Base-by-base conservation (phyloP, 345 rosid genomes). In the Eucalyptus leucophloia region DNA sequence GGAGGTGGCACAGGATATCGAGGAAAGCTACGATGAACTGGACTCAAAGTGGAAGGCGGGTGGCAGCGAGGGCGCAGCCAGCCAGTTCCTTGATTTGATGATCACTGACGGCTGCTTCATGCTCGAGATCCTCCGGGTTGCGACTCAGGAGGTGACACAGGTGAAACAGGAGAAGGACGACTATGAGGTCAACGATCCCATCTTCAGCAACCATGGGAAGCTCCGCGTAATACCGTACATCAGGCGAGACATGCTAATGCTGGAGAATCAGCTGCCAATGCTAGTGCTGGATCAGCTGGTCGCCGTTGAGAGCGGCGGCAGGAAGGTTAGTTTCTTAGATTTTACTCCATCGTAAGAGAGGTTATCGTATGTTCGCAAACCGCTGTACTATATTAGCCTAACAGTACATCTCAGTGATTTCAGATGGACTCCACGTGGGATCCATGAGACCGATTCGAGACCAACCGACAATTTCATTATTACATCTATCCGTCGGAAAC, bases 21-120 rank as follows among this genome's bases (percentile, higher is more conserved):
- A 87, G 86, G 94, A 89, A 40, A 87, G 90, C 16, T 94, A 94
- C 37, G 90, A 90, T 45, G 90, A 67, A 32, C 92, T 93, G 54
- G 91, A 87, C n/a, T 15, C 13, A 0, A 49, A 37, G 65, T 49
- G 89, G 89, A 51, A 34, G 21, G 72, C 12, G 6, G 19, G 45
- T 3, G 7, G 15, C 23, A 32, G 58, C 2, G 50, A 7, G 12
- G 67, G 8, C 67, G 15, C n/a, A 12, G 32, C n/a, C n/a, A 1
- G 67, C 67, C 32, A 4, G 67, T 88, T 88, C 87, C 42, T 88
- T 8, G 32, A 53, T 1, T 2, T 88, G 67, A 88, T 88, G 89
- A 34, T 88, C 56, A 65, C 13, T 4, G 89, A 88, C 28, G 89
- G 89, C 49, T 88, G 87, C 44, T 88, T 88, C 87, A 54, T 88